Percentiles rank a stretch among this genome's conserved stretches.
These are phyloP conservation scores for Paraconiothyrium brasiliense DNA, from an alignment of 2,329 filamentous ascomycete genomes.

Conservation along the genomic window DNA sequence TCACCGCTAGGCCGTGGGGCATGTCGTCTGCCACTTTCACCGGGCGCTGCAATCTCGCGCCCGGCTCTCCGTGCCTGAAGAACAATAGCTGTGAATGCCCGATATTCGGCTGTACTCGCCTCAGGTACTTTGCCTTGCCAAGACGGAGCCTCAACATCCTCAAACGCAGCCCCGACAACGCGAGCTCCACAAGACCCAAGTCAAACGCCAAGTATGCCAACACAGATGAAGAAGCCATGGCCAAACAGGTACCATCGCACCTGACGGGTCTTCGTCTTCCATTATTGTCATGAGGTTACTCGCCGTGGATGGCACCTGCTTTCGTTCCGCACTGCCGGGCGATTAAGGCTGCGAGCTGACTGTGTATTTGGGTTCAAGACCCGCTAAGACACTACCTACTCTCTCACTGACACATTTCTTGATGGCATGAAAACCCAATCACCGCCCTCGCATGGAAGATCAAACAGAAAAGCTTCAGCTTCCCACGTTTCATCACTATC, in stretches of 20 bases:
- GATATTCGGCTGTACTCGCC: constrained; percentile 16
- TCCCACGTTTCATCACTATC: constrained; percentile 25
- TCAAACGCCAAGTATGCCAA: constrained; percentile 29
- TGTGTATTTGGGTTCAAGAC: neutral
- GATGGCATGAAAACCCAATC: neutral
- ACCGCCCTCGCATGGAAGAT: constrained; percentile 10
- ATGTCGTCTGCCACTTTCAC: constrained; percentile 1
- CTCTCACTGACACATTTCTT: constrained; percentile 1
- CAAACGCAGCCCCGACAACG: constrained; percentile 27
- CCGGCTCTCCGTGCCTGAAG: constrained; percentile 12
- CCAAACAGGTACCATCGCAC: constrained; percentile 23
- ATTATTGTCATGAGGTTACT: neutral
- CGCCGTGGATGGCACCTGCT: neutral
- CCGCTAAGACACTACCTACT: neutral
- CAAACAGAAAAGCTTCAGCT: constrained; percentile 24
- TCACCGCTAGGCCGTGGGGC: constrained; percentile 9
- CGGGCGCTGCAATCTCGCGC: constrained; percentile 13
- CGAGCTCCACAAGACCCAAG: constrained; percentile 16
- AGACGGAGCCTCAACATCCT: constrained; percentile 18
- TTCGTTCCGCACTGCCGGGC: neutral
- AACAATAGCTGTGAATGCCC: neutral
- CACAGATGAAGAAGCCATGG: constrained; percentile 21
- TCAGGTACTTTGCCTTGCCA: constrained; percentile 16
- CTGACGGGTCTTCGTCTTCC: neutral
- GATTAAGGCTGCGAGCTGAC: neutral